A percentile compares a stretch with the other conserved stretches of the same genome.
phyloP scores from a whole-genome alignment of 805 yeast genomes.

The Schizosaccharomyces osmophilus region DNA sequence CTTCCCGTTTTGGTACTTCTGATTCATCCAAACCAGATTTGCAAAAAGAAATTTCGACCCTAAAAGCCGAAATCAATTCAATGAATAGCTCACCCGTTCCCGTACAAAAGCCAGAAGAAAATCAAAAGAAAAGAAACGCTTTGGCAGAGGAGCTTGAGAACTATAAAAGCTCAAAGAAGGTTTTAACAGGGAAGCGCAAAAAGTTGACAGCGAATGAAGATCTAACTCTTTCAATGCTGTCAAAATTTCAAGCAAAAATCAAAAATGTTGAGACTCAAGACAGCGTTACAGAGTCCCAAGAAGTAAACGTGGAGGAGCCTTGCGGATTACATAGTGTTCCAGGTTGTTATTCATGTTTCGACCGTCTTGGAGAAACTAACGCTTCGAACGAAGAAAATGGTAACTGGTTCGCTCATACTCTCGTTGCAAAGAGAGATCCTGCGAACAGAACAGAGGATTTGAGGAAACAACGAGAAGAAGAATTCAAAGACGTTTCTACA shows the following conservation, averaged over 20 bases:
- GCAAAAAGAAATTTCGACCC: neutral
- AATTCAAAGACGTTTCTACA: neutral
- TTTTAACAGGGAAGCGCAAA: conserved; percentile 1
- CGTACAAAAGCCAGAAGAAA: neutral
- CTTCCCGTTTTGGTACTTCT: neutral
- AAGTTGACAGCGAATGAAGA: conserved; percentile 9
- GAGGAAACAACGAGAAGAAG: neutral
- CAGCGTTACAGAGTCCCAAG: neutral
- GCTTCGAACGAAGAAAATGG: neutral
- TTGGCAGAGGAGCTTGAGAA: conserved; percentile 14
- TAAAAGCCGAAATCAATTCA: conserved; percentile 6
- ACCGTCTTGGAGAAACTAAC: neutral
- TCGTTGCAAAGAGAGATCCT: neutral
- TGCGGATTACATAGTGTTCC: conserved; percentile 9
- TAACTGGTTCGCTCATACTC: neutral
- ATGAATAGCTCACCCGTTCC: neutral
- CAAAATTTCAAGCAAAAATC: conserved; percentile 12
- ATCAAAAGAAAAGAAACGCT: conserved; percentile 4
- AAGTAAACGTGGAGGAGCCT: conserved; percentile 3
- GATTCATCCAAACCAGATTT: conserved; percentile 6
- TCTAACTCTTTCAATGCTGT: conserved; percentile 11
- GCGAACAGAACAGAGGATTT: neutral
- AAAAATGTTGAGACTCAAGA: conserved; percentile 2
- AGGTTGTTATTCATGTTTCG: conserved; percentile 8
- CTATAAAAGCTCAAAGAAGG: conserved; percentile 3